phyloP scores from a whole-genome alignment of 1,284 basidiomycete species.

The Ceratobasidium sp. region DNA sequence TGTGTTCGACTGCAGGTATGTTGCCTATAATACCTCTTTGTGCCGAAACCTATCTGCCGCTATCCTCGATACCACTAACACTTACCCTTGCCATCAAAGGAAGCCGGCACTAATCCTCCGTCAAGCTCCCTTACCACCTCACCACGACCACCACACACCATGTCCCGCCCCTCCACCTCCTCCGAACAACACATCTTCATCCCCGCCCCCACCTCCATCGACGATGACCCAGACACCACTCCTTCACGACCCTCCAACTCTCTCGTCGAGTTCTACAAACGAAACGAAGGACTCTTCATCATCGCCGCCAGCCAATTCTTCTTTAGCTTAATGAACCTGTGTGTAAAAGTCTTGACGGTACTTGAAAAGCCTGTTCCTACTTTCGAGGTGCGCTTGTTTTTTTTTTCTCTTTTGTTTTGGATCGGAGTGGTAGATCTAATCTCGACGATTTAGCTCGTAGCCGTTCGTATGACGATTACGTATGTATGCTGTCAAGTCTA shows the following conservation, averaged over 20 bases:
- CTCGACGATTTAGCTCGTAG: background rate
- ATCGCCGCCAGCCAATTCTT: constrained; percentile 43
- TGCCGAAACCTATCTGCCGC: background rate
- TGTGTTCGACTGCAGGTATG: background rate
- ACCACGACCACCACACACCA: background rate
- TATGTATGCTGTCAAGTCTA: constrained; percentile 40
- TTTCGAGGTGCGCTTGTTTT: constrained; percentile 26
- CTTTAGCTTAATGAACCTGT: constrained; percentile 43
- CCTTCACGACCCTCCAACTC: constrained; percentile 2
- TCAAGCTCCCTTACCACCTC: too few species aligned
- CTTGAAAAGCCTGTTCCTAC: constrained; percentile 37
- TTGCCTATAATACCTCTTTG: too few species aligned
- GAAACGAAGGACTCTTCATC: constrained; percentile 44
- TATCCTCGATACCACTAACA: background rate
- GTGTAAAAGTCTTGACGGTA: constrained; percentile 41
- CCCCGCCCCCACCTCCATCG: background rate
- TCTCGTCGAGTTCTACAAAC: constrained; percentile 25
- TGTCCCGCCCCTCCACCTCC: constrained; percentile 16
- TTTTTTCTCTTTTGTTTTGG: background rate
- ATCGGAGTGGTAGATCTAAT: background rate
- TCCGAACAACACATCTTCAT: constrained; percentile 28
- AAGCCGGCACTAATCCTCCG: background rate
- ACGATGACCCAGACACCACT: background rate
- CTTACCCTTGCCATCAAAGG: background rate
- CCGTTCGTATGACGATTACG: constrained; percentile 34